phyloP scores from a whole-genome alignment of 2,329 filamentous ascomycete genomes.

The Stachybotrys echinatus region DNA sequence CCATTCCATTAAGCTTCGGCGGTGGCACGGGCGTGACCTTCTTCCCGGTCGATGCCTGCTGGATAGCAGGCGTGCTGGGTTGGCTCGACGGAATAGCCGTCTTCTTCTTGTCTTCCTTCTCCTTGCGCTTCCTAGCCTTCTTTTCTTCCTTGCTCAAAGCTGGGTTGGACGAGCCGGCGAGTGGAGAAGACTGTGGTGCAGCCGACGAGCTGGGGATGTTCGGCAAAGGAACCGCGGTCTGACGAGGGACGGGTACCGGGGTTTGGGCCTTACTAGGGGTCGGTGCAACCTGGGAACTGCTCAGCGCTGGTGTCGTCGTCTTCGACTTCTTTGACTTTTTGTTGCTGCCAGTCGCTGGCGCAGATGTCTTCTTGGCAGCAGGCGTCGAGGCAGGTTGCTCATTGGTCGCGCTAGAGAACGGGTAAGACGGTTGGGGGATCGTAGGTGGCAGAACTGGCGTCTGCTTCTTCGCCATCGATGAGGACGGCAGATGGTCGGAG shows the following conservation, averaged over 20 bases:
- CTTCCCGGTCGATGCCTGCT: conserved; percentile 9
- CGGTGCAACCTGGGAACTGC: conserved; percentile 10
- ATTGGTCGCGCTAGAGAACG: conserved; percentile 11
- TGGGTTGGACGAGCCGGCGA: conserved; percentile 11
- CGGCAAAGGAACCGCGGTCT: conserved; percentile 28
- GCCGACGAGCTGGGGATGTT: conserved; percentile 25
- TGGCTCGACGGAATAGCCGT: conserved; percentile 6
- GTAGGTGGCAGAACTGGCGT: conserved; percentile 26
- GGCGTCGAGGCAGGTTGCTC: conserved; percentile 7
- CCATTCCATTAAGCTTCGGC: conserved; percentile 12
- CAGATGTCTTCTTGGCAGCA: conserved; percentile 9
- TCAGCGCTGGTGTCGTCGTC: conserved; percentile 9
- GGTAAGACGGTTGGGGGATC: conserved; percentile 16
- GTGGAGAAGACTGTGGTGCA: conserved; percentile 15
- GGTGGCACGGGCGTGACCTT: conserved; percentile 20
- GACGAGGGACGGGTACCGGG: conserved; percentile 19
- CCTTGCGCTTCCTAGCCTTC: conserved; percentile 23
- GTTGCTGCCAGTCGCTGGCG: conserved; percentile 7
- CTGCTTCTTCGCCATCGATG: conserved; percentile 21
- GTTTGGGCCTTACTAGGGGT: conserved; percentile 15
- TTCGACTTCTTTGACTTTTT: conserved; percentile 17
- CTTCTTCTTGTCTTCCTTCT: conserved; percentile 15
- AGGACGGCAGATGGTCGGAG: conserved; percentile 14
- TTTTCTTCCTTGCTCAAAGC: conserved; percentile 18
- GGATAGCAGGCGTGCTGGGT: conserved; percentile 13